These are phyloP conservation scores for Truncatella angustata DNA, from an alignment of 2,329 filamentous ascomycete species.

Conservation along the genomic window DNA sequence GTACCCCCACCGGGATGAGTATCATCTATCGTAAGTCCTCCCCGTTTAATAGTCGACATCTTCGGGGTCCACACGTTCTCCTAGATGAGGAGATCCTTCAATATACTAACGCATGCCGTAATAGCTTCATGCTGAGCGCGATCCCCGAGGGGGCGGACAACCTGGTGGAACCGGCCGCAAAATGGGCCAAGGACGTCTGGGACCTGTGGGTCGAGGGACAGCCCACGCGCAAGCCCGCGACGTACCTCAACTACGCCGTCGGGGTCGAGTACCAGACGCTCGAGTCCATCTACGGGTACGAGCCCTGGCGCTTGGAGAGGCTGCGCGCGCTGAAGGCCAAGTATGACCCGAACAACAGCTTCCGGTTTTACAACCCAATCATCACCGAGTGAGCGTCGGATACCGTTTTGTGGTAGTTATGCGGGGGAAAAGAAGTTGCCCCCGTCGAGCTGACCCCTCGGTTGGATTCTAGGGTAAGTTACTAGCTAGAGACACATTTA, in stretches of 20 bases:
- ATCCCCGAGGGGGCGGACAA: background rate
- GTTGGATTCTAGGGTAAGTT: no score
- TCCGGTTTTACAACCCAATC: conserved; percentile 16
- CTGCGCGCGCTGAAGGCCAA: conserved; percentile 28
- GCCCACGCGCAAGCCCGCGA: conserved; percentile 1
- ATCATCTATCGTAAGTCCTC: conserved; percentile 15
- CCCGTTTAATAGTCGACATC: background rate
- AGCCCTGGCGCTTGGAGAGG: conserved; percentile 26
- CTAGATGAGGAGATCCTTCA: background rate
- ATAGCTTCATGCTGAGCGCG: background rate
- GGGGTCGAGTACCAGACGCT: conserved; percentile 15
- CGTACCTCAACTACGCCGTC: conserved; percentile 24
- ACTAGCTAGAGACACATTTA: no score
- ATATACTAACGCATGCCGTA: background rate
- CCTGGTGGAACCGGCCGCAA: background rate
- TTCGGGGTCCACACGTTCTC: no score
- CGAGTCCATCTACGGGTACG: conserved; percentile 27
- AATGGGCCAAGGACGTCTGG: conserved; percentile 13
- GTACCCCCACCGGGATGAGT: conserved; percentile 18
- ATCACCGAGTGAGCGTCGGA: no score
- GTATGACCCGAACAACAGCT: conserved; percentile 28
- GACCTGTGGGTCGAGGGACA: conserved; percentile 19
- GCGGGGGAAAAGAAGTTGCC: no score
- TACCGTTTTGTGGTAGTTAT: no score
- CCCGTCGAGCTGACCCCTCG: no score